Base-by-base conservation (phyloP, 2,329 filamentous ascomycete species). In the Botryosphaeria agaves region DNA sequence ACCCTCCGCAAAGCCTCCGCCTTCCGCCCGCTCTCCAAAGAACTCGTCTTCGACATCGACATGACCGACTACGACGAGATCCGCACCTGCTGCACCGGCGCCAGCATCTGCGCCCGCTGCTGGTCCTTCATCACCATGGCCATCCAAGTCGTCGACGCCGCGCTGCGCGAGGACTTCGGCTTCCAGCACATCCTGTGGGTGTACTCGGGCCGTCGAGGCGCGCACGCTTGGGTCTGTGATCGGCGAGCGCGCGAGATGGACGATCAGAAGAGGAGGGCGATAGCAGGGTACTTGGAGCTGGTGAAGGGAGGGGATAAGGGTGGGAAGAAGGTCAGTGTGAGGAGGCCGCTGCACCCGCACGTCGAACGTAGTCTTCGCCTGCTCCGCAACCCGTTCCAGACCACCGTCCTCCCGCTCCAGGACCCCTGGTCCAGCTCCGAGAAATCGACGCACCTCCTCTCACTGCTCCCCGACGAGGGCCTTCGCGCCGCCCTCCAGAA, bases 51-150 rank as follows among this genome's bases (percentile, higher is more conserved):
- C 54, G 89, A 98, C 76, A 95, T 98, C 45, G 89, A 98, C 69
- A 69, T 98, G 69, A 95, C 89, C 32, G 89, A 95, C 57, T 98
- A 98, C 56, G 89, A 98, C 51, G 83, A 92, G 40, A 81, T 98
- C 39, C 76, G 89, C 42, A 94, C 85, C 17, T 98, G 89, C 57
- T 98, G 89, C 52, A 74, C 76, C 45, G 85, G 87, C 50, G 83
- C 87, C 6, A 91, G 81, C 42, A 95, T 98, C 40, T 98, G 89
- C 52, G 66, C 64, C 40, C 89, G 85, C 51, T 98, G 89, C 59
- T 98, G 89, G 89, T 67, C 78, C 29, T 98, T 95, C 53, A 91
- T 93, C 43, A 93, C 82, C 15, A 95, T 98, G 84, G 81, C 89
- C 5, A 87, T 98, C 51, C 89, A 91, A 49, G 83, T 94, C 11